Evolutionary conservation across 768 basidiomycete genomes (phyloP), one percentile per base, ranked within the genome.

Genomic region (Tricholomella constricta): DNA sequence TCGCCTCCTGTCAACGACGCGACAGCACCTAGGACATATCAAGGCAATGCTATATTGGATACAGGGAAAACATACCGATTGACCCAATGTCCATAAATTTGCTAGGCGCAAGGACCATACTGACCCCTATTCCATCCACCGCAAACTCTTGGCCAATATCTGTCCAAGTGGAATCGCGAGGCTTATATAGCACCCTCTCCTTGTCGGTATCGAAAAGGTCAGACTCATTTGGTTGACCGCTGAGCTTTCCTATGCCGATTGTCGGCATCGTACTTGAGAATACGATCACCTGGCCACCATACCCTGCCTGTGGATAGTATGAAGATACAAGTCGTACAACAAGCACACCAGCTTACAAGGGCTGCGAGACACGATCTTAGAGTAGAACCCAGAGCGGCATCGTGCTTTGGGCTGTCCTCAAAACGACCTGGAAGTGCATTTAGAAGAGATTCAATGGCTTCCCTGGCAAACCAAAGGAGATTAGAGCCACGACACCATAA

Each of bases 111-210:
- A 98, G 73, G 72, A 97, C 95, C 71, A 94, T 77, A 65, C 85
- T 94, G 52, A 97, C 86, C 1, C 93, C 95, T 23, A 98, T 82
- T 19, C 97, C 97, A 50, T 88, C 84, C 54, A 92, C 88, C 1
- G 89, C 91, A 62, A 90, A 90, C 65, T 94, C 91, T 62, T 95
- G 91, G 7, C 85, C 95, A 6, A 94, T 80, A 6, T 87, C 82
- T 34, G 80, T 78, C 93, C 96, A 99, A 25, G 80, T 75, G 6
- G 82, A 75, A 54, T 85, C 84, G n/a, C 91, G 87, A 14, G 94
- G 87, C 12, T 74, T 65, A 64, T 90, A 96, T n/a, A 97, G 72
- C 0, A 77, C 74, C 60, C 81, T 82, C 70, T 99, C 96, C 68
- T 94, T 92, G 58, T 93, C 86, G 1, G 94, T 91, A 41, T 91